Evolutionary conservation across 345 rosid genomes (phyloP), one percentile per base, ranked within the genome.

Genomic region (Xanthoceras sorbifolium): DNA sequence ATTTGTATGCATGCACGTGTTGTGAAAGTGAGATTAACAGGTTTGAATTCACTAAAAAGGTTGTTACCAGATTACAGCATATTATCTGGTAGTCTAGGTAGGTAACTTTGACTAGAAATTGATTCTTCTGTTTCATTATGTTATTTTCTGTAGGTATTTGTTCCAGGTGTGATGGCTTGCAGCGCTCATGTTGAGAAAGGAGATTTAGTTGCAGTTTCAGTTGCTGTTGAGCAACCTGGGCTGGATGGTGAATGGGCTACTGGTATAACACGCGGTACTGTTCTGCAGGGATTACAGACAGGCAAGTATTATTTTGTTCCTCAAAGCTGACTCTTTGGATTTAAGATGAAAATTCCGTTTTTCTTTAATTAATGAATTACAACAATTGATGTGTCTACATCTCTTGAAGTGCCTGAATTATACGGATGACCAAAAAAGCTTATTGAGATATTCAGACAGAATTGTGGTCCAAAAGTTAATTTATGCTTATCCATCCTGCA

Each of bases 101-200:
- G 70, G n/a, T 29, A 32, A 48, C 40, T 25, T 64, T 74, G 55
- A 36, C 60, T 46, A 66, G 62, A 66, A 64, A 64, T 38, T 22
- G 25, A 71, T 59, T 73, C 59, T 23, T 18, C 34, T 31, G 26
- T 32, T 74, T 78, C 65, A 69, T 84, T 38, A 44, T 74, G 66
- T 66, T 78, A 52, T 64, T 60, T 76, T 62, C 77, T 85, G 76
- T 86, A 96, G 99, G 91, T 92, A 31, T 96, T 82, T 85, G 98
- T 96, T 71, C 99, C 99, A 64, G 99, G 99, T 85, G 94, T 90
- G 59, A 71, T 92, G 92, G 99, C 98, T 72, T 93, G 99, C 81
- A 93, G 97, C 80, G 90, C 98, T 59, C 97, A 88, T 91, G 99
- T 93, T 22, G 99, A 96, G 87, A 86, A 87, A 87, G 99, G 99